These are phyloP conservation scores for Colletotrichum gloeosporioides DNA, from an alignment of 2,329 filamentous ascomycete genomes.

Conservation along the genomic window DNA sequence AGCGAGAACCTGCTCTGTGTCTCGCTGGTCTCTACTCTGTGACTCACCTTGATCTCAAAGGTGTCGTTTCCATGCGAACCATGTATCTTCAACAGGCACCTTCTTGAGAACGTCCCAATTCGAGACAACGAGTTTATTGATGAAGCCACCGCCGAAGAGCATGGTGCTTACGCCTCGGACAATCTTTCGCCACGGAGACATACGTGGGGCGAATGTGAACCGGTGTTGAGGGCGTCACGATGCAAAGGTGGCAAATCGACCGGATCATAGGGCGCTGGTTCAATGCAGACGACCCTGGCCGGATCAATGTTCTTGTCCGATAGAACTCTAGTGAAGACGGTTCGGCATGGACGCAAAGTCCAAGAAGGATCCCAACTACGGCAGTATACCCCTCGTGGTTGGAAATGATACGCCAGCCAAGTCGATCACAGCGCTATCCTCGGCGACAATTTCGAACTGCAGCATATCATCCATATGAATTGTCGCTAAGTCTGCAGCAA, in stretches of 20 bases:
- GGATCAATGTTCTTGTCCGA: background rate
- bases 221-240: background rate
- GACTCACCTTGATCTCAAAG: background rate
- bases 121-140: background rate
- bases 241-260: background rate
- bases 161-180: background rate
- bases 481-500: background rate
- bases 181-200: background rate
- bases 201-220: background rate
- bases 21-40: background rate
- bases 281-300: background rate
- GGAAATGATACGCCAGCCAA: background rate
- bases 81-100: background rate
- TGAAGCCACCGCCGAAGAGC: background rate
- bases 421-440: background rate
- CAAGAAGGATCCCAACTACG: background rate
- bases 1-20: background rate
- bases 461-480: background rate
- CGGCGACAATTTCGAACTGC: background rate
- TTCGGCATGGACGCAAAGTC: background rate
- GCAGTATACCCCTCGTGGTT: background rate
- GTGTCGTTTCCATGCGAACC: background rate
- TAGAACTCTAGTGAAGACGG: background rate
- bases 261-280: background rate
- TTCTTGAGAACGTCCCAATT: background rate